phyloP scores from a whole-genome alignment of 2,329 filamentous ascomycete genomes.

The Exophiala bonariae region DNA sequence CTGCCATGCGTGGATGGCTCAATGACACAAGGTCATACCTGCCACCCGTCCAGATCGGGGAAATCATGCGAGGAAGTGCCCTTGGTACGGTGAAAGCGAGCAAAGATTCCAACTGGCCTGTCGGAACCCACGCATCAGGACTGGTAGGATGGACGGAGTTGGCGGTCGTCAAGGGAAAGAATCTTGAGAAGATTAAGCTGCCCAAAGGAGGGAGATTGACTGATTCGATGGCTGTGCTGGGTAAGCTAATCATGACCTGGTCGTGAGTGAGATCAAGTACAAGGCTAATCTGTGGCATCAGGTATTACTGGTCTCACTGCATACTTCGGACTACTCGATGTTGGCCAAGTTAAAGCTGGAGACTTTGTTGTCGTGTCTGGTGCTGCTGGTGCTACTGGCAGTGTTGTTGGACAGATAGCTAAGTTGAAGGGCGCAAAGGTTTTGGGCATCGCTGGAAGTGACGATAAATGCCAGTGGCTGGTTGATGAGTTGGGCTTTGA shows the following conservation, averaged over 20 bases:
- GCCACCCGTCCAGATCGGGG: conserved; percentile 67
- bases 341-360: conserved; percentile 66
- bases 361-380: conserved; percentile 77
- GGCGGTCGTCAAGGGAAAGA: conserved; percentile 57
- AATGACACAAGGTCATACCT: conserved; percentile 62
- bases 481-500: conserved; percentile 66
- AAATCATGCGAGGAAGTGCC: conserved; percentile 65
- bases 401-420: conserved; percentile 74
- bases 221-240: conserved; percentile 60
- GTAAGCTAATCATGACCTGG: conserved; percentile 11
- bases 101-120: conserved; percentile 54
- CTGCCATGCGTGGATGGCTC: conserved; percentile 75
- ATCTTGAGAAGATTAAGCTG: conserved; percentile 45
- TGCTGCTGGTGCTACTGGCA: conserved; percentile 76
- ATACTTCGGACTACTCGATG: conserved; percentile 71
- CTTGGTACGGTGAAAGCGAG: conserved; percentile 64
- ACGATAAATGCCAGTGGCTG: conserved; percentile 68
- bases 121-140: conserved; percentile 59
- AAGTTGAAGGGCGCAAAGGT: conserved; percentile 69
- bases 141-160: conserved; percentile 67
- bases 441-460: conserved; percentile 64
- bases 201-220: conserved; percentile 52
- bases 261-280: background rate
- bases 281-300: background rate
- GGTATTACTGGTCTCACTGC: conserved; percentile 73